These are phyloP conservation scores for Mortierella sp. DNA, from an alignment of 371 early-diverging fungal genomes.

Conservation along the genomic window DNA sequence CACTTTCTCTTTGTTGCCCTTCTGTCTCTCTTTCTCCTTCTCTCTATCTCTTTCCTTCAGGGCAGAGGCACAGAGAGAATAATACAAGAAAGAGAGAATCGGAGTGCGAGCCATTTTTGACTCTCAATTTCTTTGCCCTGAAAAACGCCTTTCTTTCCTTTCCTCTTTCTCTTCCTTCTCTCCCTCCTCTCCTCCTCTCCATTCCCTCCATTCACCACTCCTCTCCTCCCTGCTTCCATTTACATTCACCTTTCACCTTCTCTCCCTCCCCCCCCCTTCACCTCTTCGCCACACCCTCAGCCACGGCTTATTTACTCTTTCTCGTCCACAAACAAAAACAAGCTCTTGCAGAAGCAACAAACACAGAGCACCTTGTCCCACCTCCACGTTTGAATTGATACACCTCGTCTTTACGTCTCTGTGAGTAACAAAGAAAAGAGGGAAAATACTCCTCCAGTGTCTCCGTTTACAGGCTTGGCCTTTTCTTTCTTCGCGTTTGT, in stretches of 20 bases:
- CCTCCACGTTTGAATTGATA: not conserved
- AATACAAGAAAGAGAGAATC: too few species aligned
- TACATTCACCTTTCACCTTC: not conserved
- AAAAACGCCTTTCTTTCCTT: not conserved
- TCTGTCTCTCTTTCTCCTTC: not conserved
- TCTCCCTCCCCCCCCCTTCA: not conserved
- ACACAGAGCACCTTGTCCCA: too few species aligned
- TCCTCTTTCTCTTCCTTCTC: not conserved
- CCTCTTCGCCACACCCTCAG: not conserved
- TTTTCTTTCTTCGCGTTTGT: slow-evolving; percentile 1
- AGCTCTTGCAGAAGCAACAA: too few species aligned
- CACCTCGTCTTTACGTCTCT: not conserved
- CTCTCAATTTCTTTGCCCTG: not conserved
- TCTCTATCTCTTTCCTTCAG: not conserved
- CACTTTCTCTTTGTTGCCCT: not conserved
- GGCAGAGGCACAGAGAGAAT: too few species aligned
- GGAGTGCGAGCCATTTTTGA: not conserved
- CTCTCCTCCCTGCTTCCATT: not conserved
- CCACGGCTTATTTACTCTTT: too few species aligned
- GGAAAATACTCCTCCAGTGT: too few species aligned
- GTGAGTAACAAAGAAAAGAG: not conserved
- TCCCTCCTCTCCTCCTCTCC: not conserved
- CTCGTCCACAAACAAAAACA: too few species aligned
- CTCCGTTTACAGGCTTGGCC: not conserved
- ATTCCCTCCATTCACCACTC: too few species aligned